These are phyloP conservation scores for Spencermartinsiella europaea DNA, from an alignment of 805 yeast species.

Conservation along the genomic window DNA sequence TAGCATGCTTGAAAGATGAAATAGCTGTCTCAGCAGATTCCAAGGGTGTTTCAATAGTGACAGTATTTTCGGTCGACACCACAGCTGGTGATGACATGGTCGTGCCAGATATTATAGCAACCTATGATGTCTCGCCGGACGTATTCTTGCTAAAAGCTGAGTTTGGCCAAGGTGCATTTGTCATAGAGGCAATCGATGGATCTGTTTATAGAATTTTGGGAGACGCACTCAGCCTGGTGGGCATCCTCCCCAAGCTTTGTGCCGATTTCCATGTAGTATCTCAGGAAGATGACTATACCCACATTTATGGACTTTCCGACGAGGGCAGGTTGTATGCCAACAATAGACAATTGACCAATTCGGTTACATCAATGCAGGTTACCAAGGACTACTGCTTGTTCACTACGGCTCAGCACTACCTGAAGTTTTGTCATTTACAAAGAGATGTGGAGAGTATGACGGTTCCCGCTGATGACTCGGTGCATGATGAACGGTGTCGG, in stretches of 20 bases:
- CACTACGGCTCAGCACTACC: conserved; percentile 82
- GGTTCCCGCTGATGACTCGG: conserved; percentile 34
- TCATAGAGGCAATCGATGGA: conserved; percentile 62
- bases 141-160: conserved; percentile 52
- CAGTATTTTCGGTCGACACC: conserved; percentile 3
- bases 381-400: conserved; percentile 69
- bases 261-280: conserved; percentile 33
- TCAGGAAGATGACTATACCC: conserved; percentile 4
- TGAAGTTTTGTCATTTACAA: conserved; percentile 73
- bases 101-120: background rate
- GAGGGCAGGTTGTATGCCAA: conserved; percentile 72
- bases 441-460: conserved; percentile 26
- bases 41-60: background rate
- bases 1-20: conserved; percentile 49
- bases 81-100: background rate
- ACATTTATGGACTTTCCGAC: conserved; percentile 67
- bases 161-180: conserved; percentile 40
- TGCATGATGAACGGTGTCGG: conserved; percentile 75
- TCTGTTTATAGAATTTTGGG: background rate
- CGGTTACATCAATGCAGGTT: conserved; percentile 75
- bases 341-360: conserved; percentile 52
- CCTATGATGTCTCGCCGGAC: conserved; percentile 43
- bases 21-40: conserved; percentile 49
- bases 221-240: background rate
- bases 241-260: conserved; percentile 61